Base-by-base conservation (phyloP, 1,139 yeast genomes). In the Wickerhamiella pararugosa region DNA sequence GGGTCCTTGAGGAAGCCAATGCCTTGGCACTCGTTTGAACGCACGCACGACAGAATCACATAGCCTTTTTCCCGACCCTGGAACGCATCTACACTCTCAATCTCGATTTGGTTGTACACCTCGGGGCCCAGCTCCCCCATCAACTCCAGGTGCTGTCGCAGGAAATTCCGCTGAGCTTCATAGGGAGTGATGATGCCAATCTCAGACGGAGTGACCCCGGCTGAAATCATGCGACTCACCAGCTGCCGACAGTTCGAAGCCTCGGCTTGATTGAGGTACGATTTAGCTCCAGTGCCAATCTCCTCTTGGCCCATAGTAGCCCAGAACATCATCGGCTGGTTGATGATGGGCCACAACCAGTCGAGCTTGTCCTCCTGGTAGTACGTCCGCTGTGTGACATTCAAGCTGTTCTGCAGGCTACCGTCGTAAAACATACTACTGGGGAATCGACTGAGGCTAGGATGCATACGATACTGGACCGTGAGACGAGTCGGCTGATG, bases 381-480 rank as follows among this genome's bases (percentile, higher is more conserved):
- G 29, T 38, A 60, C 15, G 70, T 63, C 49, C 96, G 69, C 51
- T 83, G 79, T 44, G 76, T 81, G 25, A 72, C 67, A 0, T 92
- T 78, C 7, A 86, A 94, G 51, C 96, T 96, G 57, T 86, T 86
- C 58, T 86, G 96, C 52, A 87, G 70, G 38, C 81, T 71, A 29
- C 97, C 97, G 54, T 86, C 96, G 60, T 87, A 87, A 56, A 84
- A 87, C 83, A 82, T 79, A 58, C 86, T 84, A 54, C 92, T 79
- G 21, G 95, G 81, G 57, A 84, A 87, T 53, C 83, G 94, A 49
- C 92, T 76, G 44, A 87, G 64, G 48, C 76, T 69, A 2, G 97
- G 97, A 58, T 86, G 82, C 97, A 87, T 87, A 64, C 97, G 79
- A 61, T 87, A 87, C 59, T 87, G 97, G 29, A 86, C 94, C 51